Evolutionary conservation across 2,329 filamentous ascomycete genomes (phyloP).

Genomic region (Colletotrichum godetiae): DNA sequence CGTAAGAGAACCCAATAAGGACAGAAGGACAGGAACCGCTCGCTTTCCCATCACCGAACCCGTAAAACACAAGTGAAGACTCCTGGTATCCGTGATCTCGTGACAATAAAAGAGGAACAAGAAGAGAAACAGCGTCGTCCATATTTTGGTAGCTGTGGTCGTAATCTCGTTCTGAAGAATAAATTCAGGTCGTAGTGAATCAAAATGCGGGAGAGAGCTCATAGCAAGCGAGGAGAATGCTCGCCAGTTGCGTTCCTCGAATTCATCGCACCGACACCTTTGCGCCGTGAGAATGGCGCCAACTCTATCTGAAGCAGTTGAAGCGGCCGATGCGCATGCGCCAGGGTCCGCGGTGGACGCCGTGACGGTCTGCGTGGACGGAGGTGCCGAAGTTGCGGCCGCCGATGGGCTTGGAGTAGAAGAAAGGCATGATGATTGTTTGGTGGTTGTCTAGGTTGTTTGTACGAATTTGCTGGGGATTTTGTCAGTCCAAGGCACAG

Average conservation of each 20-base stretch:
- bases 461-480: neutral
- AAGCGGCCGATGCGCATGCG: conserved; percentile 61
- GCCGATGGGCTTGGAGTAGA: conserved; percentile 59
- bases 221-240: neutral
- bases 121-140: neutral
- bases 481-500: neutral
- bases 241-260: neutral
- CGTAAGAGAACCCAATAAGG: conserved; percentile 13
- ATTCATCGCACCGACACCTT: conserved; percentile 4
- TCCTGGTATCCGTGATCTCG: conserved; percentile 22
- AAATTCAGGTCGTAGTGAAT: neutral
- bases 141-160: neutral
- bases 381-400: conserved; percentile 62
- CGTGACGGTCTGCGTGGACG: conserved; percentile 57
- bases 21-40: conserved; percentile 30
- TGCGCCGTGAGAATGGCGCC: neutral
- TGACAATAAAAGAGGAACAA: neutral
- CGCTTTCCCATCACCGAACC: neutral
- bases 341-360: conserved; percentile 62
- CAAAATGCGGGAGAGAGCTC: neutral
- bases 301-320: conserved; percentile 58
- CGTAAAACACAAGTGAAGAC: neutral
- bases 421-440: conserved; percentile 54
- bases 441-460: neutral
- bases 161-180: neutral